Base-by-base conservation (phyloP, 805 yeast species). In the Cyberlindnera mississippiensis region DNA sequence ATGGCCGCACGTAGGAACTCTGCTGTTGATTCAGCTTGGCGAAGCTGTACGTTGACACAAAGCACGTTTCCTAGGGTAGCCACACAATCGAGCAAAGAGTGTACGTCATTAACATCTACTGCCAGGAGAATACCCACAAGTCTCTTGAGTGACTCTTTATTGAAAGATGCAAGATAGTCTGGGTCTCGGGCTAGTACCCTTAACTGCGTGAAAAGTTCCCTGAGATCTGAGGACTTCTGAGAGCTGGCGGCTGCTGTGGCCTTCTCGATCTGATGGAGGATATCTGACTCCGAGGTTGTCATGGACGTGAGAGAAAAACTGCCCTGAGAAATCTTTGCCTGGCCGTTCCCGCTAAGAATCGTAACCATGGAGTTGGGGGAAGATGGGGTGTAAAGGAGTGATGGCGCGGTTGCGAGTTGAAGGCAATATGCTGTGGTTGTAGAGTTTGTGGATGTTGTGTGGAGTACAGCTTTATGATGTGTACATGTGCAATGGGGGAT, bases 61-160 rank as follows among this genome's bases (percentile, higher is more conserved):
- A 57, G 44, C 4, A 53, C 41, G 31, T 57, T 57, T 4, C 56
- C 47, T 13, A 57, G 41, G 2, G 52, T 37, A 4, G 57, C 46
- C 7, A 50, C 48, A 5, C 51, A 34, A 27, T 53, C 57, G 8
- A 56, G 35, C 31, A 51, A 54, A 6, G 51, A 51, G 8, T 29
- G 33, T 9, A 44, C 20, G 10, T 43, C 43, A 4, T 9, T 10
- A 2, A 36, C 26, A 7, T 35, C 41, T 13, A 49, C 13, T 10
- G 32, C 26, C 5, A 41, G 4, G 17, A 48, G 46, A 7, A 55
- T 41, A 2, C 29, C 17, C 6, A 54, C 40, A 4, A 56, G 35
- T 13, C 39, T 15, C 11, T 36, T 18, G 7, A 56, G 40, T 12
- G 39, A 7, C 4, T 4, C 10, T 8, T 16, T 12, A 26, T 53